Evolutionary conservation across 2,329 filamentous ascomycete species (phyloP), one percentile per base, ranked within the genome.

Genomic region (Calcarisporium arbuscula): DNA sequence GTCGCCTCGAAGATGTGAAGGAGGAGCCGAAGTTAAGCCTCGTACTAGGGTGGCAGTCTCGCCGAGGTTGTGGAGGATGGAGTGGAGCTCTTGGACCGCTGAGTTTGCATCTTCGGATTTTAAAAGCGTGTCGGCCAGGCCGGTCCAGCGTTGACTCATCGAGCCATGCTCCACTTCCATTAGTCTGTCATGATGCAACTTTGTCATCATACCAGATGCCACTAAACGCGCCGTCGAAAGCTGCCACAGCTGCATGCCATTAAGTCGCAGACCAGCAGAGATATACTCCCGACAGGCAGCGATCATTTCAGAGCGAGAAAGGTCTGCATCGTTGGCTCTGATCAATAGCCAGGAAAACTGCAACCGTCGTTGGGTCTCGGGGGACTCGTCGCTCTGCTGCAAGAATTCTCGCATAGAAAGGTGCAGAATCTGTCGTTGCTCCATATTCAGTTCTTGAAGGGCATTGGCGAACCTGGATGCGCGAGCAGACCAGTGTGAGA

Each of bases 271-370:
- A 3, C 23, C 32, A 12, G 20, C 34, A 7, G 18, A 23, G 3
- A 42, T 28, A 10, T 32, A 22, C 8, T 15, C 19, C n/a, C 26
- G 32, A 15, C 43, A 44, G 3, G 32, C 30, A 8, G 29, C 22
- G 20, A 41, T 19, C 16, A 52, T 45, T 4, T 35, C 31, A n/a
- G 42, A 19, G 10, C 36, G 42, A 8, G 40, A 42, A 6, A 35
- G 22, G 5, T 28, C 18, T 7, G 40, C 12, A 17, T 45, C 39
- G 22, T 48, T 37, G 2, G 48, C 44, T 28, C 42, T 42, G 30
- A 42, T 40, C 3, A 47, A 23, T 5, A 52, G 32, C 50, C 49
- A 53, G 4, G 47, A 36, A 28, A 45, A 49, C 2, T 39, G 40
- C 25, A 45, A 20, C 12, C 37, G 38, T 25, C 34, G 28, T 3